Evolutionary conservation across 73 alveolate species (phyloP).

Genomic region (Paramecium sexaurelia): DNA sequence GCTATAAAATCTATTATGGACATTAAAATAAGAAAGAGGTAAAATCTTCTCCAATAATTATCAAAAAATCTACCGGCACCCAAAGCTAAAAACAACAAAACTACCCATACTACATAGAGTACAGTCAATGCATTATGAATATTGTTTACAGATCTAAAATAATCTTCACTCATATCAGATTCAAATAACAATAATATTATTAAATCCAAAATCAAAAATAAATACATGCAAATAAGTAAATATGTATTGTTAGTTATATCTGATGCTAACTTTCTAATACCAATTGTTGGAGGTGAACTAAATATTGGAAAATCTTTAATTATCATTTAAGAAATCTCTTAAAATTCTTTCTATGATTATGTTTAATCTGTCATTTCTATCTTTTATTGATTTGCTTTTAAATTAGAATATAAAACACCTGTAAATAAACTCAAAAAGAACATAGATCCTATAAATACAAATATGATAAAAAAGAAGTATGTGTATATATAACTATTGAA

Average conservation of each 20-base stretch:
- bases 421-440: conserved; percentile 22
- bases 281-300: neutral
- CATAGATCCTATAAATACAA: conserved; percentile 39
- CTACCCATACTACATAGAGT: neutral
- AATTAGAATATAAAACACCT: neutral
- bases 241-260: neutral
- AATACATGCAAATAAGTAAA: neutral
- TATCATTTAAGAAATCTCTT: neutral
- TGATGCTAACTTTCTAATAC: conserved; percentile 32
- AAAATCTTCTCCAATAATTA: conserved; percentile 34
- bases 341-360: neutral
- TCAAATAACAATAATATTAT: neutral
- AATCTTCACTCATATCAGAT: neutral
- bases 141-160: neutral
- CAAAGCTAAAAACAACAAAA: neutral
- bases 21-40: neutral
- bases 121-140: neutral
- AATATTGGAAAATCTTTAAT: neutral
- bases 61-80: conserved; percentile 7
- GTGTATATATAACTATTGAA: neutral
- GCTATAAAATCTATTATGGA: conserved; percentile 21
- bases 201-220: neutral
- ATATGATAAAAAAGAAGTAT: neutral
- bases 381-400: conserved; percentile 27
- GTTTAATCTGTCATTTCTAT: neutral